Base-by-base conservation (phyloP, 2,329 filamentous ascomycete genomes). In the Fusarium coffeatum region DNA sequence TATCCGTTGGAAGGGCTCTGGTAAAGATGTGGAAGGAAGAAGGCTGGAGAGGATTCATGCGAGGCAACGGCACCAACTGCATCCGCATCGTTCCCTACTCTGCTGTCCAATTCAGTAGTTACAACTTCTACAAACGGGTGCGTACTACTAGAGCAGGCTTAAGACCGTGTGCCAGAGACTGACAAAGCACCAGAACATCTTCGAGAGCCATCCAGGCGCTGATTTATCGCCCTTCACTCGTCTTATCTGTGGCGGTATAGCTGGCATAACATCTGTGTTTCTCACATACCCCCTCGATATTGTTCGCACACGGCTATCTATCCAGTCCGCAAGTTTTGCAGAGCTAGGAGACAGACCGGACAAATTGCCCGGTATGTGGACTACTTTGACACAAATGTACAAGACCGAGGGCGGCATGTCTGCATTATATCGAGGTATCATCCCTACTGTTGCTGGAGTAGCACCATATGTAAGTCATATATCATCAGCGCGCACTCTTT, bases 31-130 rank as follows among this genome's bases (percentile, higher is more conserved):
- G 95, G 90, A 90, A 86, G 74, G 96, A 99, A 79, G 96, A 99
- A 81, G 96, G 96, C 57, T 98, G 94, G 93, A 90, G 90, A 79
- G 96, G 96, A 0, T 97, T 98, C 81, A 97, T 99, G 94, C 90
- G 94, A 72, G 96, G 96, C 55, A 99, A 99, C 79, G 96, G 96
- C 69, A 98, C 94, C 66, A 99, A 99, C 81, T 99, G 96, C 85
- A 93, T 99, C 76, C 93, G 96, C 67, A 99, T 99, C 72, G 93
- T 99, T 55, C 96, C 96, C 7, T 99, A 99, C 80, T 98, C 95
- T 51, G 96, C 96, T 13, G 96, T 98, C 42, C 96, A 99, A 78
- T 99, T 99, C 80, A 95, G 95, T 73, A 97, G 94, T 78, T 99
- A 98, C 84, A 98, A 97, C 79, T 89, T 98, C 73, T 99, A 99